Conservation (phyloP, 2,329 filamentous ascomycete species). For the Xylaria sp. region DNA sequence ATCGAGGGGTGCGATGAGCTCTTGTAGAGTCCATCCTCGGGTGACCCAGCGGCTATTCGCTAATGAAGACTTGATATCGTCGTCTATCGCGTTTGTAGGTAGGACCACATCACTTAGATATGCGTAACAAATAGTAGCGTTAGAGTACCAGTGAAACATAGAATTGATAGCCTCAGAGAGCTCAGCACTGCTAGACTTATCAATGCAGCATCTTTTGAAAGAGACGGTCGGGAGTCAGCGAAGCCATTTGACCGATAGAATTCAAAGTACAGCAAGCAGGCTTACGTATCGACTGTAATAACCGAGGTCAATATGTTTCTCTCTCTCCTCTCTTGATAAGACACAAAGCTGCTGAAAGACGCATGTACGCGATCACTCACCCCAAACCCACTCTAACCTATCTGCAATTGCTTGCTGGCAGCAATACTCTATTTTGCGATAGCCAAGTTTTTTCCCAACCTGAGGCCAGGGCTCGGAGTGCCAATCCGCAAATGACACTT, state of each 20-base stretch:
- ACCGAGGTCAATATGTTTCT: not conserved
- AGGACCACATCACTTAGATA: slow-evolving; percentile 38
- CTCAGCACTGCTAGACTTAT: slow-evolving; percentile 46
- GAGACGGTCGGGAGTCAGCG: not conserved
- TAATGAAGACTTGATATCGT: slow-evolving; percentile 12
- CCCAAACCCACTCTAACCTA: slow-evolving; percentile 28
- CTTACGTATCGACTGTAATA: slow-evolving; percentile 31
- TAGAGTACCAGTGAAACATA: slow-evolving; percentile 44
- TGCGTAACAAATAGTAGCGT: slow-evolving; percentile 42
- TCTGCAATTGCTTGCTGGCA: slow-evolving; percentile 23
- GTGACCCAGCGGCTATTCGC: slow-evolving; percentile 29
- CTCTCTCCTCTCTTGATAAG: not conserved
- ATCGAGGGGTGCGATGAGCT: slow-evolving; percentile 42
- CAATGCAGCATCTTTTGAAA: slow-evolving; percentile 42
- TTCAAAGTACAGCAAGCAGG: not conserved
- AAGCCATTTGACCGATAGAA: not conserved
- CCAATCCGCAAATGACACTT: slow-evolving; percentile 31
- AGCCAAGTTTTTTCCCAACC: slow-evolving; percentile 18
- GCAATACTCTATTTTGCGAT: slow-evolving; percentile 20
- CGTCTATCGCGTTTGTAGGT: not conserved
- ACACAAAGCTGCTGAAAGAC: not conserved
- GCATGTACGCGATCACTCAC: not conserved
- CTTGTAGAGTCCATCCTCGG: slow-evolving; percentile 41
- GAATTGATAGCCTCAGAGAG: slow-evolving; percentile 42
- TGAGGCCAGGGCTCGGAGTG: not conserved